Base-by-base conservation (phyloP, 2,329 filamentous ascomycete genomes). In the Botrytis sinoallii region DNA sequence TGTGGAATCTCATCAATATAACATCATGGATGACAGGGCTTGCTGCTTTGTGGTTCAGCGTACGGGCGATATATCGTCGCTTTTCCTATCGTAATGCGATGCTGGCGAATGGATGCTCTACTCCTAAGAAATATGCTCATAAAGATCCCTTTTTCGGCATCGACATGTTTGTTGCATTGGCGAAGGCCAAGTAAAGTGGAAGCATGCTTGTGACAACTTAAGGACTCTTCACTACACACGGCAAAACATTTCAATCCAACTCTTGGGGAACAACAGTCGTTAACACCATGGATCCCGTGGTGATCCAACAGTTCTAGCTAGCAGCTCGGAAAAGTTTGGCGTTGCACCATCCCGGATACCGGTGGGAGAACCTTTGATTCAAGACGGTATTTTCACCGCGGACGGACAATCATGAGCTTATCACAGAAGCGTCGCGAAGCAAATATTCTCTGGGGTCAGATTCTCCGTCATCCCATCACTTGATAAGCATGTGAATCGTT, bases 291-390 rank as follows among this genome's bases (percentile, higher is more conserved):
- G 87, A 90, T 55, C 85, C 86, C 4, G 84, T 85, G 72, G 88
- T 89, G 73, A 79, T 89, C 74, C 88, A 89, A 83, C 86, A 0
- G 79, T 89, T 18, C 81, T 90, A 14, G 85, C 88, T 0, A 84
- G 84, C 44, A 84, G 88, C 72, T 89, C 89, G 79, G 81, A 85
- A 73, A 84, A 88, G 74, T 90, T 85, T 74, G 84, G 83, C 44
- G 83, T 87, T 74, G 85, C 85, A 1, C 76, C 81, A 0, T 75
- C 76, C 46, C 86, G 86, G 73, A 83, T 85, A 73, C 74, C 81
- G 1, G 77, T 81, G 12, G 85, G 85, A 81, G 78, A 81, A 0
- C 85, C 85, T 0, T 83, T 89, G 66, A 80, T 89, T 6, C 87
- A 87, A 12, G 83, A 88, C 74, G 86, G 85, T 72, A 88, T 89